A percentile compares a stretch with the other conserved stretches of the same genome.
These are phyloP conservation scores for Cyberlindnera suaveolens DNA, from an alignment of 805 yeast species.

Conservation along the genomic window DNA sequence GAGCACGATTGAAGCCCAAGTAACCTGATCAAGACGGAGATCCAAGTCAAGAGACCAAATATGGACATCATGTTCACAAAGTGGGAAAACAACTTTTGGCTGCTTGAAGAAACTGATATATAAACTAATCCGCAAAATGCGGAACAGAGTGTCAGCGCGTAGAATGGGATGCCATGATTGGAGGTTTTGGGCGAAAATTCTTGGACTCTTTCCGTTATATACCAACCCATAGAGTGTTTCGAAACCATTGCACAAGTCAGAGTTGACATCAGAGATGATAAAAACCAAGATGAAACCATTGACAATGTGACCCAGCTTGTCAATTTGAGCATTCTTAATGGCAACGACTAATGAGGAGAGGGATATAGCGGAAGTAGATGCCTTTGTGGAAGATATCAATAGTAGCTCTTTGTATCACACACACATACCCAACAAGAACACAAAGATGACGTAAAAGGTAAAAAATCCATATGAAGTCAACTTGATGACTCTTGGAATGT, in stretches of 20 bases:
- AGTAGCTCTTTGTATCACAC: slow-evolving; percentile 53
- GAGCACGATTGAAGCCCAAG: slow-evolving; percentile 58
- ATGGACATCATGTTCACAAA: slow-evolving; percentile 75
- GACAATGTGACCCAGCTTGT: slow-evolving; percentile 64
- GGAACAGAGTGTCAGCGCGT: slow-evolving; percentile 43
- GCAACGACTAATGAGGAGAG: slow-evolving; percentile 88
- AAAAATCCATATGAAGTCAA: slow-evolving; percentile 65
- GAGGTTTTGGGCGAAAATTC: slow-evolving; percentile 37
- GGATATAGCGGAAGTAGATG: slow-evolving; percentile 52
- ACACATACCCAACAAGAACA: slow-evolving; percentile 60
- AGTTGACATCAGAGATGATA: slow-evolving; percentile 77
- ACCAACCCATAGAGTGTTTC: slow-evolving; percentile 62
- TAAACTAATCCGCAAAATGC: slow-evolving; percentile 59
- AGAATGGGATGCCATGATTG: slow-evolving; percentile 64
- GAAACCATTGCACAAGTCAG: slow-evolving; percentile 71
- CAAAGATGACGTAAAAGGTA: slow-evolving; percentile 55
- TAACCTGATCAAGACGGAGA: slow-evolving; percentile 60
- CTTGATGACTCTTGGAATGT: slow-evolving; percentile 66
- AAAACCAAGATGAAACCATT: slow-evolving; percentile 74
- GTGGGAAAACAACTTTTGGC: slow-evolving; percentile 55
- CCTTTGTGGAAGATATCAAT: slow-evolving; percentile 42
- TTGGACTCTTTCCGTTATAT: too few species aligned
- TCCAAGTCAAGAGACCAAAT: slow-evolving; percentile 71
- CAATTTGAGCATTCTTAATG: slow-evolving; percentile 56
- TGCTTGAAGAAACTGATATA: slow-evolving; percentile 55